phyloP scores from a whole-genome alignment of 768 basidiomycete genomes.

The Boletus subparvulus region DNA sequence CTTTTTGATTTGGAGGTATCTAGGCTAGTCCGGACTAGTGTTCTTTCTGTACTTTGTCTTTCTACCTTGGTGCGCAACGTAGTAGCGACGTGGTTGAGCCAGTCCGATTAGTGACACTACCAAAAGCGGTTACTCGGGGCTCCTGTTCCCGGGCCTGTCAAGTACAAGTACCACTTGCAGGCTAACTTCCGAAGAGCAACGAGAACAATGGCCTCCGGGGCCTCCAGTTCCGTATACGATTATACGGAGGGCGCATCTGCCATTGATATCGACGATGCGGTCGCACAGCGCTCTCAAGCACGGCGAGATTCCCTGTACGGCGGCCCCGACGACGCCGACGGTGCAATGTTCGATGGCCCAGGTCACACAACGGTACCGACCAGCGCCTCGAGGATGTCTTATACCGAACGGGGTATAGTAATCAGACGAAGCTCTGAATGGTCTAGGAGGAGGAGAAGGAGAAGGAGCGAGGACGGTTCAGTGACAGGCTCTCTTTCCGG shows the following conservation, averaged over 20 bases:
- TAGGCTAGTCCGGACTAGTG: slow-evolving; percentile 48
- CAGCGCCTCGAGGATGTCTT: slow-evolving; percentile 78
- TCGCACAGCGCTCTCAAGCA: slow-evolving; percentile 50
- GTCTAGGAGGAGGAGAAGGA: slow-evolving; percentile 37
- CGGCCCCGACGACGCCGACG: slow-evolving; percentile 49
- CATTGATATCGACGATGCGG: slow-evolving; percentile 64
- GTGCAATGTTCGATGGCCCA: slow-evolving; percentile 77
- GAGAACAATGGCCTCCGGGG: slow-evolving; percentile 16
- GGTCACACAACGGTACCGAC: slow-evolving; percentile 65
- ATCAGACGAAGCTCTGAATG: slow-evolving; percentile 56
- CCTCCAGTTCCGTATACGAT: slow-evolving; percentile 42
- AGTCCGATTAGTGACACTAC: slow-evolving; percentile 2
- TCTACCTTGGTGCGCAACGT: neutral
- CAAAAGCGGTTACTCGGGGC: slow-evolving; percentile 9
- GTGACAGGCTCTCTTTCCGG: slow-evolving; percentile 26
- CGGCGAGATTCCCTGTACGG: slow-evolving; percentile 69
- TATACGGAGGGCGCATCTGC: slow-evolving; percentile 87
- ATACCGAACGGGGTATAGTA: slow-evolving; percentile 42
- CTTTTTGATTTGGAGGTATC: slow-evolving; percentile 87
- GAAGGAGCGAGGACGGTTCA: slow-evolving; percentile 46
- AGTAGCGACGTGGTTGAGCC: neutral
- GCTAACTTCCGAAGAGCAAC: neutral
- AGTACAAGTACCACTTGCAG: neutral
- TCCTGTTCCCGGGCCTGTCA: too few relatives aligned
- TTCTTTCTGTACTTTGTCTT: neutral